Percentiles rank a stretch among this genome's conserved stretches.
These are phyloP conservation scores for Eragrostis tef DNA, from an alignment of 202 grass and related monocot species.

Conservation along the genomic window DNA sequence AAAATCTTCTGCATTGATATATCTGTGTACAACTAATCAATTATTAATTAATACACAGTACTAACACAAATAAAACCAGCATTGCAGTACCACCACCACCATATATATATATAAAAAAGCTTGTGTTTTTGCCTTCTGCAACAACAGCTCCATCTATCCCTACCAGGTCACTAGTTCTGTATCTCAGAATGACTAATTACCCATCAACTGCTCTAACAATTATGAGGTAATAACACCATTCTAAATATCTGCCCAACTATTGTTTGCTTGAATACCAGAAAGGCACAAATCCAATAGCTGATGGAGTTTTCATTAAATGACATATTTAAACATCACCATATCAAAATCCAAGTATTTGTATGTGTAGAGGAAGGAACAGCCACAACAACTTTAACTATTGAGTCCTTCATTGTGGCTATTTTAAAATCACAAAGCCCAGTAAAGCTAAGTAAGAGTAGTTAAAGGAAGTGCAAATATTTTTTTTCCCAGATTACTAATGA, in stretches of 20 bases:
- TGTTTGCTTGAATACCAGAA: background rate
- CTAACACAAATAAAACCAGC: too few relatives aligned
- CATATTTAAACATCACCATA: background rate
- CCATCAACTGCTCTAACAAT: background rate
- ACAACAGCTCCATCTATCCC: background rate
- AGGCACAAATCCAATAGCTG: background rate
- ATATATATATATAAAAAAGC: too few relatives aligned
- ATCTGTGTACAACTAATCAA: background rate
- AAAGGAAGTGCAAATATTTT: background rate
- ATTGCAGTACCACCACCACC: too few relatives aligned
- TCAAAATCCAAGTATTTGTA: background rate
- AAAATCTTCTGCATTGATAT: background rate
- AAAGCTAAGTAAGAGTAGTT: background rate
- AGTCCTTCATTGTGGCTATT: background rate
- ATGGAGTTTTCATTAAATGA: background rate
- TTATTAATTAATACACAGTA: too few relatives aligned
- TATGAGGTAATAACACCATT: background rate
- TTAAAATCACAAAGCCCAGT: background rate
- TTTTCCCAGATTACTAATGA: background rate
- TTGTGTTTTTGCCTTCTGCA: background rate
- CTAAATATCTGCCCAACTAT: background rate
- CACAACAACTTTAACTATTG: background rate
- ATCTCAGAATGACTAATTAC: background rate
- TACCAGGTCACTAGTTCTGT: background rate
- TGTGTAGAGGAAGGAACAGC: background rate